Evolutionary conservation across 2,329 filamentous ascomycete genomes (phyloP), one percentile per base, ranked within the genome.

Genomic region (Pseudocercospora fijiensis): DNA sequence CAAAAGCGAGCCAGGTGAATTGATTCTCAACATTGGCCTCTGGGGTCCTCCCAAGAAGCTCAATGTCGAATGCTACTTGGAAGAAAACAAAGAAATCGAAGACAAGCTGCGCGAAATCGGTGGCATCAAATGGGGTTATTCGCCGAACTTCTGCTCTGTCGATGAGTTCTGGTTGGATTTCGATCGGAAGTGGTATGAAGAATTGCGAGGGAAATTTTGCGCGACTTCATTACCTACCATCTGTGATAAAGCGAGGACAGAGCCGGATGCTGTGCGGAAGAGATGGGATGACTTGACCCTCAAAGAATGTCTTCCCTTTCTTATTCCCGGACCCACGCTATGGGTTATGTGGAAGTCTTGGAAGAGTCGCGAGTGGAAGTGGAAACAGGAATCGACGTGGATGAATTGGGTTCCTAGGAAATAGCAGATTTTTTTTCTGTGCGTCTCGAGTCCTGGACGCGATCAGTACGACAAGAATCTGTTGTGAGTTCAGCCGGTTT

Each of bases 51-150:
- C 4, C 74, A 83, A 56, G 10, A 27, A 53, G 7, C n/a, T 41
- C 81, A 47, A 18, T 18, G 16, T 58, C 56, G 82, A 18, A 8
- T 24, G 33, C 22, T 92, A 92, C 71, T 81, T 92, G 2, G 74
- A 77, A 37, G 85, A 85, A 69, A 96, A 96, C 77, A 84, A 88
- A 30, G 83, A 82, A 47, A 81, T 96, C 22, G 91, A 96, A 78
- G 78, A 79, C 18, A 88, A 89, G 72, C 84, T 92, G 4, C 80
- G 81, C 57, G 82, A 86, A 67, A 83, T 95, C 0, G 87, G 87
- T 52, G 91, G 91, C 2, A 85, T 89, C 79, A 96, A 96, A 79
- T 95, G 90, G 89, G 80, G 95, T n/a, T 96, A 96, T 76, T 90
- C 91, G 1, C 89, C 92, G 72, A 88, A 90, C 0, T 96, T 92